Base-by-base conservation (phyloP, 2,329 filamentous ascomycete species). In the Zalaria obscura region DNA sequence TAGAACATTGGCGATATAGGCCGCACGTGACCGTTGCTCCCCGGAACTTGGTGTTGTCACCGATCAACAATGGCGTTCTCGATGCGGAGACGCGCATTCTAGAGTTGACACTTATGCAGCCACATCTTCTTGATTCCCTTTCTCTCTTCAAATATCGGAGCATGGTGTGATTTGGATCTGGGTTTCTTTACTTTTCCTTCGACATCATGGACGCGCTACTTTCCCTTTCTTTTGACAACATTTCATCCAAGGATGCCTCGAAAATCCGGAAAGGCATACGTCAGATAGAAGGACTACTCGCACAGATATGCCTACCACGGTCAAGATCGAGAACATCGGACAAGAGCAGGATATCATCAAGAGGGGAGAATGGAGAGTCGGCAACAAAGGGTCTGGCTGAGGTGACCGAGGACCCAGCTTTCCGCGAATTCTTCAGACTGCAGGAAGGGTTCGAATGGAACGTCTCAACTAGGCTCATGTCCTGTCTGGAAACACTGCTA, bases 381-480 rank as follows among this genome's bases (percentile, higher is more conserved):
- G 40, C 45, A 34, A 47, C 63, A 40, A 87, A 84, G 63, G 69
- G 71, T 9, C 70, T 94, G 39, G 66, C 67, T 25, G 79, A 86
- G 43, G 66, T 95, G 47, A 73, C 75, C 39, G 75, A 80, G 48
- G 91, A 96, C 61, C 85, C 83, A 18, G 89, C 88, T 18, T 96
- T 95, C 58, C 72, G 85, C 50, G 87, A 95, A 62, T 96, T 96
- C 68, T 95, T 94, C 69, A 86, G 93, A 60, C 62, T 96, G 50
- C 91, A 98, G 61, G 88, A 96, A 57, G 85, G 88, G 3, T 98
- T 98, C 58, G 86, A 96, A 66, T 96, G 87, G 83, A 98, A 98
- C 65, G 85, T 96, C 42, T 81, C 86, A 9, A 78, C 86, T 64
- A 79, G 87, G 46, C 72, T 96, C 46, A 80, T 94, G 47, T 78